phyloP scores from a whole-genome alignment of 2,329 filamentous ascomycete species.

The Diaporthe caulivora region DNA sequence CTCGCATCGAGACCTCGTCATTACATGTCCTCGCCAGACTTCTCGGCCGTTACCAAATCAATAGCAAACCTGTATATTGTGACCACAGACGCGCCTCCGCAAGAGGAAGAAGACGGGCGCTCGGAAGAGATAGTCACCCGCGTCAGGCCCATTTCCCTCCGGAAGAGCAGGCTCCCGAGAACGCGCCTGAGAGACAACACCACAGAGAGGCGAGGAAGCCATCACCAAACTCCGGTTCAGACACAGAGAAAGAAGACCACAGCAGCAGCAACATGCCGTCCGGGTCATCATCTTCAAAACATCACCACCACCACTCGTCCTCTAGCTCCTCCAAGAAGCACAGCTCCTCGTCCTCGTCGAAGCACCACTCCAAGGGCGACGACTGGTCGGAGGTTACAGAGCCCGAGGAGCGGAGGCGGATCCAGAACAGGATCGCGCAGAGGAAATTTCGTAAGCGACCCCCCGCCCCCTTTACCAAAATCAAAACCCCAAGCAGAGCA shows the following conservation, averaged over 20 bases:
- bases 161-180: background rate
- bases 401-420: slow-evolving; percentile 77
- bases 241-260: slow-evolving; percentile 44
- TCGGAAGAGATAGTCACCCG: slow-evolving; percentile 30
- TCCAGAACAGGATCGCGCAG: slow-evolving; percentile 82
- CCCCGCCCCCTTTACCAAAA: background rate
- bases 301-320: slow-evolving; percentile 42
- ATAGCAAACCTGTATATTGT: slow-evolving; percentile 29
- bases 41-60: slow-evolving; percentile 31
- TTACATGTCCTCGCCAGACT: slow-evolving; percentile 37
- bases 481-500: no score
- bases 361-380: slow-evolving; percentile 59
- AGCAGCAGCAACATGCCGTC: slow-evolving; percentile 51
- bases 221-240: slow-evolving; percentile 45
- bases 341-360: slow-evolving; percentile 50
- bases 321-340: slow-evolving; percentile 52
- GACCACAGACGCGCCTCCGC: background rate
- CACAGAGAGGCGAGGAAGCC: background rate
- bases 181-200: background rate
- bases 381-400: slow-evolving; percentile 80
- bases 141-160: slow-evolving; percentile 25
- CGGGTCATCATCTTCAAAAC: slow-evolving; percentile 43
- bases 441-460: slow-evolving; percentile 77
- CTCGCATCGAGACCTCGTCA: background rate
- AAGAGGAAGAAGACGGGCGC: slow-evolving; percentile 18